Conservation (phyloP, 306 rosid genomes). For the Cucumis cinereus region DNA sequence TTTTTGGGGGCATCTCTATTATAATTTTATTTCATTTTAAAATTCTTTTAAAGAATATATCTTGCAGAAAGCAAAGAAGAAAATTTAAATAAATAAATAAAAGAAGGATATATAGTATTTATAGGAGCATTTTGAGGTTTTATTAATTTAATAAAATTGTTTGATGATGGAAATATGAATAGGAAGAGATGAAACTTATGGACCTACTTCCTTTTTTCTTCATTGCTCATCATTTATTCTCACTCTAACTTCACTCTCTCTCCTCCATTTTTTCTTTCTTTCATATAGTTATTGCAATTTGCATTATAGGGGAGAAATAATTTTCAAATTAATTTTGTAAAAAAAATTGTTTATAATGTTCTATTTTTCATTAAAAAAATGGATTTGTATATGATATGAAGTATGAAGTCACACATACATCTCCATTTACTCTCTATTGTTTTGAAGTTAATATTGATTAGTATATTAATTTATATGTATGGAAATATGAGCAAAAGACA, state of each 20-base stretch:
- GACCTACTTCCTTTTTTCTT: constrained; percentile 31
- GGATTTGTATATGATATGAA: too few species aligned
- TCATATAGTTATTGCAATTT: too few species aligned
- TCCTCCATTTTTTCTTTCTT: constrained; percentile 7
- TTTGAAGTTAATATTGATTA: too few species aligned
- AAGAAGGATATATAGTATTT: background rate
- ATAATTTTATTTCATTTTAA: background rate
- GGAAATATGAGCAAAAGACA: too few species aligned
- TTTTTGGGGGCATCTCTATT: background rate
- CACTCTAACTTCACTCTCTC: constrained; percentile 9
- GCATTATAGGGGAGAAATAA: too few species aligned
- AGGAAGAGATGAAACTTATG: background rate
- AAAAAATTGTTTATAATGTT: too few species aligned
- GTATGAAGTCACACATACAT: too few species aligned
- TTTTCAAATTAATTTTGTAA: too few species aligned
- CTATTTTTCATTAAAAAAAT: too few species aligned
- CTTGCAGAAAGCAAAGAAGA: background rate
- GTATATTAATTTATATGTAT: too few species aligned
- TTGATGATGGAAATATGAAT: constrained; percentile 15
- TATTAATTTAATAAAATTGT: constrained; percentile 15
- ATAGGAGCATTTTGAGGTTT: constrained; percentile 18
- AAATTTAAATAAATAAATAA: background rate
- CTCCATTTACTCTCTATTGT: too few species aligned
- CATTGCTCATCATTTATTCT: constrained; percentile 27
- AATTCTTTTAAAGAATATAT: background rate